Evolutionary conservation across 1,284 basidiomycete genomes (phyloP), one percentile per base, ranked within the genome.

Genomic region (Leccinum fallax): DNA sequence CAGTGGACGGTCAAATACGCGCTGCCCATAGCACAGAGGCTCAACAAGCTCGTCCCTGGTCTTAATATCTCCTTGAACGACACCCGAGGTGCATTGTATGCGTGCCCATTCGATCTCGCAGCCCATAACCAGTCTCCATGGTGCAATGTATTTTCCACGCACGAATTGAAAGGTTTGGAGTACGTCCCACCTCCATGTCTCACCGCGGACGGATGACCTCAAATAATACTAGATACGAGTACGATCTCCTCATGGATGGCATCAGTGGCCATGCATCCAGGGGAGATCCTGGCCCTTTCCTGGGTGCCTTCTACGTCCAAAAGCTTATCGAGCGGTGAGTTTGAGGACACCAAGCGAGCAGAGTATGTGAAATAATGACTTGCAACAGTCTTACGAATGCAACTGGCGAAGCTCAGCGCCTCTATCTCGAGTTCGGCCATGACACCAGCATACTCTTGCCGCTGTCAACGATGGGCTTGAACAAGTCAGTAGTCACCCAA

Each of bases 351-450:
- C 30, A 34, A 11, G 38, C 7, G 38, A 34, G 38, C 46, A 28
- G 7, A 36, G 30, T 5, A 21, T 52, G 13, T 24, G 15, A 49
- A 38, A 57, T 24, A n/a, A 16, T 9, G n/a, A 3, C 11, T 48
- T 52, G 19, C 24, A 36, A 24, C 49, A 80, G 79, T n/a, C 74
- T 81, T 60, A 74, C 77, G 21, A 80, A 81, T 65, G 58, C 70
- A 21, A 76, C 74, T 13, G 74, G 69, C 43, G 67, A 73, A 55
- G 76, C 77, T 15, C 61, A 74, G 57, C 57, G 71, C 28, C 67
- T 79, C 15, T 79, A 78, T 69, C 70, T 84, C 57, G 79, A 84
- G 68, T 83, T 83, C 65, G 81, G 78, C 2, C 81, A 83, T 65
- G 80, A 84, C 61, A 81, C 77, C 6, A 81, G 78, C n/a, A 78